A percentile compares a stretch with the other conserved stretches of the same genome.
Evolutionary conservation across 495 filamentous ascomycete genomes (phyloP).

Genomic region (Xylaria palmicola): DNA sequence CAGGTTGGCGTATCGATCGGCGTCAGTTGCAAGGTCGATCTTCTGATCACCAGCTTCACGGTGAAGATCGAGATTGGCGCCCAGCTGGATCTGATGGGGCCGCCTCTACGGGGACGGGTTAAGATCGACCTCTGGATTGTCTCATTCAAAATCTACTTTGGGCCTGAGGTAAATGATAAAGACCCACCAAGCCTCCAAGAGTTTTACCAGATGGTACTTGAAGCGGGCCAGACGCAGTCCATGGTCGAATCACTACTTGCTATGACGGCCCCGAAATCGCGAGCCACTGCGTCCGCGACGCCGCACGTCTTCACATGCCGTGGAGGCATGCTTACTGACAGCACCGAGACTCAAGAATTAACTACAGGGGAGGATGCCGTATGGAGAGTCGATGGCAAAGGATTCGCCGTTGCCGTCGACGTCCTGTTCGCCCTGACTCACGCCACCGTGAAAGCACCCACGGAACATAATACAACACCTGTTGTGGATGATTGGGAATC

Average conservation of each 20-base stretch:
- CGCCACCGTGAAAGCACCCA: neutral
- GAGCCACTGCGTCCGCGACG: neutral
- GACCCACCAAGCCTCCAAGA: neutral
- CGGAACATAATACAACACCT: neutral
- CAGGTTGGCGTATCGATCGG: slow-evolving; percentile 39
- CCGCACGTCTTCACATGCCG: neutral
- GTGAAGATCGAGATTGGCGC: slow-evolving; percentile 37
- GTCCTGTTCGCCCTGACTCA: neutral
- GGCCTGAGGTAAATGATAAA: slow-evolving; percentile 6
- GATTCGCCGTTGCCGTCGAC: too few species aligned
- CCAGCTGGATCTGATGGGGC: slow-evolving; percentile 33
- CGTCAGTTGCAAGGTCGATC: slow-evolving; percentile 35
- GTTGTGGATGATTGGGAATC: neutral
- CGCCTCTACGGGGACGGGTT: slow-evolving; percentile 32
- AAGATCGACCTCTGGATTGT: slow-evolving; percentile 44
- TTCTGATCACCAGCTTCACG: slow-evolving; percentile 30
- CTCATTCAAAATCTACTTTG: slow-evolving; percentile 42
- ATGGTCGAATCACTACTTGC: neutral
- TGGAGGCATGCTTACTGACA: neutral
- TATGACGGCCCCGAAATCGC: neutral
- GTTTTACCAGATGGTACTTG: neutral
- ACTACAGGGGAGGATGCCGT: neutral
- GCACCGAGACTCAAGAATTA: neutral
- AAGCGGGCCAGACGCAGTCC: neutral
- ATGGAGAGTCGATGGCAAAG: too few species aligned